Percentiles rank a stretch among this genome's conserved stretches.
Conservation (phyloP, 164 flowering plant genomes). For the Cinnamomum chago region DNA sequence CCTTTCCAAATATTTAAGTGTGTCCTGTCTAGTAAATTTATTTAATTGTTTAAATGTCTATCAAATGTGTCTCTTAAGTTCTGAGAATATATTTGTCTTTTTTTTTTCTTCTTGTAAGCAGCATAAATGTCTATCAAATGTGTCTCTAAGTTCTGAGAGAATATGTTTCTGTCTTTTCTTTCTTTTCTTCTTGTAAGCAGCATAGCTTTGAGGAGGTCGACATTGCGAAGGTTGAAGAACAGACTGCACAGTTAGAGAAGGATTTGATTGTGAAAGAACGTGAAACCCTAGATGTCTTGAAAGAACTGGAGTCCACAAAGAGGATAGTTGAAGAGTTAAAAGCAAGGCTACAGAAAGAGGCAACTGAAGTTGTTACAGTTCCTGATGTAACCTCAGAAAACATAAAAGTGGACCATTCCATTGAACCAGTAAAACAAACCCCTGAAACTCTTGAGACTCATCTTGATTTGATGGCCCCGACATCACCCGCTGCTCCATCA, state of each 20-base stretch:
- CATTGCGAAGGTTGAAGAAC: conserved; percentile 48
- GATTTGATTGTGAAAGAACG: conserved; percentile 70
- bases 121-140: conserved; percentile 11
- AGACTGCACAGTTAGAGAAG: conserved; percentile 58
- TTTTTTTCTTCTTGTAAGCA: conserved; percentile 7
- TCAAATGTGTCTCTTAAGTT: not conserved
- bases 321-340: conserved; percentile 60
- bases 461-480: conserved; percentile 16
- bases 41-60: not conserved
- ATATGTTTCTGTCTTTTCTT: not conserved
- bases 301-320: conserved; percentile 76
- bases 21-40: no score
- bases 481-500: conserved; percentile 36
- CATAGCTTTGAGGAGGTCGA: conserved; percentile 33
- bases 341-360: conserved; percentile 54
- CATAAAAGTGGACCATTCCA: conserved; percentile 2
- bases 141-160: conserved; percentile 4
- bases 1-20: not conserved
- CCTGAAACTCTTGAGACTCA: conserved; percentile 16
- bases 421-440: conserved; percentile 29
- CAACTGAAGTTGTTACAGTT: conserved; percentile 29
- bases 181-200: conserved; percentile 10
- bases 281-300: conserved; percentile 76
- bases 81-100: not conserved
- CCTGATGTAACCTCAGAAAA: conserved; percentile 16